These are phyloP conservation scores for Amanita jacksonii DNA, from an alignment of 768 basidiomycete genomes.

Conservation along the genomic window DNA sequence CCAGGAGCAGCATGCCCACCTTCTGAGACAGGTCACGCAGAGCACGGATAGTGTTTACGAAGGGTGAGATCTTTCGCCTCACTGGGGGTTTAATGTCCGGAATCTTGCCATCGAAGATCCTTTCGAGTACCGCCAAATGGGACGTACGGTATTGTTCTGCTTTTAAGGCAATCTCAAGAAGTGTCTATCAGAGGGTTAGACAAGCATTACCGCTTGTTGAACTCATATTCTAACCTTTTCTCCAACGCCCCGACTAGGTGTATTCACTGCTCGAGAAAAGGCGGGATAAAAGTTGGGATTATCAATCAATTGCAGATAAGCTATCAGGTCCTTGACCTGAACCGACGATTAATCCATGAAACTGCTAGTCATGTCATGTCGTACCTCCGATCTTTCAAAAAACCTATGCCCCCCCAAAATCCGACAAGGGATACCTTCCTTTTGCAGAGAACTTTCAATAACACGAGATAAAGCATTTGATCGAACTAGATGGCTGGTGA, in stretches of 20 bases:
- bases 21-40: slow-evolving; percentile 44
- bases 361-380: slow-evolving; percentile 7
- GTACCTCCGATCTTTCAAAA: slow-evolving; percentile 74
- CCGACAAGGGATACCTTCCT: slow-evolving; percentile 65
- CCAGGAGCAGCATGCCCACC: slow-evolving; percentile 23
- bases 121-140: slow-evolving; percentile 50
- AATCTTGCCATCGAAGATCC: slow-evolving; percentile 48
- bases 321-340: slow-evolving; percentile 73
- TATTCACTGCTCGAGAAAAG: slow-evolving; percentile 62
- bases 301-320: slow-evolving; percentile 76
- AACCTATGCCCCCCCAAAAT: slow-evolving; percentile 79
- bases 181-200: slow-evolving; percentile 32
- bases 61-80: slow-evolving; percentile 51
- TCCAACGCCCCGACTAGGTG: slow-evolving; percentile 64
- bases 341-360: neutral
- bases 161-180: slow-evolving; percentile 44
- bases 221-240: slow-evolving; percentile 46
- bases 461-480: slow-evolving; percentile 72
- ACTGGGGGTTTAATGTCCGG: slow-evolving; percentile 60
- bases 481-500: slow-evolving; percentile 41
- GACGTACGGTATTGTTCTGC: slow-evolving; percentile 45
- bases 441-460: slow-evolving; percentile 69
- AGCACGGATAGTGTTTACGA: slow-evolving; percentile 46
- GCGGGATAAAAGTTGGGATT: slow-evolving; percentile 62
- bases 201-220: neutral